Evolutionary conservation across 169 alveolate species (phyloP).

Genomic region (Cryptosporidium sp.): DNA sequence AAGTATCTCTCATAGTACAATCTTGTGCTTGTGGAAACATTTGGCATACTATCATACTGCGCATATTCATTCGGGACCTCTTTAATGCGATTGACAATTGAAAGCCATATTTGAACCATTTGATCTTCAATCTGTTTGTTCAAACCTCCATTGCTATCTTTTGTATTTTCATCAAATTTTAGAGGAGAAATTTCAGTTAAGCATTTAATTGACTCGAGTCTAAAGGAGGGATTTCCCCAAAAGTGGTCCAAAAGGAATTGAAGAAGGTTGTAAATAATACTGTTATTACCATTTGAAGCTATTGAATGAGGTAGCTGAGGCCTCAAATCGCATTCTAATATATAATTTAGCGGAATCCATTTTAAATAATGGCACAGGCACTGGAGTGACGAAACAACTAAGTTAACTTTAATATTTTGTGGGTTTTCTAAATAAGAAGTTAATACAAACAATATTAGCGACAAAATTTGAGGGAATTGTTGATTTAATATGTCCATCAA

Average conservation of each 20-base stretch:
- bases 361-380: conserved; percentile 92
- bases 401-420: conserved; percentile 83
- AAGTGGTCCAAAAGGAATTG: conserved; percentile 88
- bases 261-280: conserved; percentile 78
- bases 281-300: neutral
- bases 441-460: conserved; percentile 89
- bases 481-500: conserved; percentile 84
- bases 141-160: conserved; percentile 51
- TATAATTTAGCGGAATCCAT: conserved; percentile 95
- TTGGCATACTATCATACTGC: conserved; percentile 84
- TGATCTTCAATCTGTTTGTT: conserved; percentile 80
- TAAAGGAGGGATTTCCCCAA: conserved; percentile 89
- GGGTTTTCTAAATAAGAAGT: conserved; percentile 87
- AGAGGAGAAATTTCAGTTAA: conserved; percentile 92
- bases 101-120: conserved; percentile 84
- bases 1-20: conserved; percentile 90
- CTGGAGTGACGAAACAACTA: conserved; percentile 90
- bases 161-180: conserved; percentile 78
- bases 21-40: conserved; percentile 83
- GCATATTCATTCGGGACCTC: conserved; percentile 84
- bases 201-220: conserved; percentile 93
- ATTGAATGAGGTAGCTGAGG: conserved; percentile 51
- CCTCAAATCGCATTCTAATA: conserved; percentile 86
- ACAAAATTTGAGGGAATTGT: conserved; percentile 84
- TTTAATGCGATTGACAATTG: conserved; percentile 83